Conservation (phyloP, 345 rosid species). For the Citrus cavaleriei region DNA sequence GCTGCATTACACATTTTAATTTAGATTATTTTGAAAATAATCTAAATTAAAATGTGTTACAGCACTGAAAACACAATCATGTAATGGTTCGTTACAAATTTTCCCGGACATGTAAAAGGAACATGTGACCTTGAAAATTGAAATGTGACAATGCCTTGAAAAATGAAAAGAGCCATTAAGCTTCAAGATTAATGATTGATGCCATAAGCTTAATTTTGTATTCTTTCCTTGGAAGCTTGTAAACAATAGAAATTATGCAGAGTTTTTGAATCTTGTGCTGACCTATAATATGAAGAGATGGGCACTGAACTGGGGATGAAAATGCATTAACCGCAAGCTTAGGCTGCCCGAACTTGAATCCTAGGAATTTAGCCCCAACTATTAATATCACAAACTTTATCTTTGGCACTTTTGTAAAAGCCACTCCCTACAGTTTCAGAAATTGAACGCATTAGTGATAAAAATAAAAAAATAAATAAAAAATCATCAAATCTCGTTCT, state of each 20-base stretch:
- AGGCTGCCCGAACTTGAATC: conserved; percentile 41
- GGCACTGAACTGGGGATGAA: conserved; percentile 46
- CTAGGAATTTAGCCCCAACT: conserved; percentile 37
- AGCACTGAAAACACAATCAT: not conserved
- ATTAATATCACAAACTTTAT: conserved; percentile 50
- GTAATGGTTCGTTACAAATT: no score
- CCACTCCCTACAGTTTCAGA: conserved; percentile 11
- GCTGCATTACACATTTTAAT: no score
- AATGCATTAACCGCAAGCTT: conserved; percentile 46
- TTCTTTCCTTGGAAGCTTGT: not conserved
- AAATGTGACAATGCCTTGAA: not conserved
- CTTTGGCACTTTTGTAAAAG: conserved; percentile 41
- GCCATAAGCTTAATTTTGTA: not conserved
- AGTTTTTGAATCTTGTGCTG: not conserved
- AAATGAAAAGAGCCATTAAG: not conserved
- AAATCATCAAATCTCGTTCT: not conserved
- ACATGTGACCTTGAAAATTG: not conserved
- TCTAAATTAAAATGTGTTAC: not conserved
- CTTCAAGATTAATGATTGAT: no score
- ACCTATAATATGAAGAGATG: conserved; percentile 65
- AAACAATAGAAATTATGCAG: not conserved
- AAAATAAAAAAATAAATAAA: no score
- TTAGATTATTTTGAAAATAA: no score
- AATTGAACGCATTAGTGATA: not conserved
- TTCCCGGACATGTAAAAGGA: no score